A percentile compares a stretch with the other conserved stretches of the same genome.
phyloP scores from a whole-genome alignment of 495 filamentous ascomycete genomes.

The Penicillium lagena region DNA sequence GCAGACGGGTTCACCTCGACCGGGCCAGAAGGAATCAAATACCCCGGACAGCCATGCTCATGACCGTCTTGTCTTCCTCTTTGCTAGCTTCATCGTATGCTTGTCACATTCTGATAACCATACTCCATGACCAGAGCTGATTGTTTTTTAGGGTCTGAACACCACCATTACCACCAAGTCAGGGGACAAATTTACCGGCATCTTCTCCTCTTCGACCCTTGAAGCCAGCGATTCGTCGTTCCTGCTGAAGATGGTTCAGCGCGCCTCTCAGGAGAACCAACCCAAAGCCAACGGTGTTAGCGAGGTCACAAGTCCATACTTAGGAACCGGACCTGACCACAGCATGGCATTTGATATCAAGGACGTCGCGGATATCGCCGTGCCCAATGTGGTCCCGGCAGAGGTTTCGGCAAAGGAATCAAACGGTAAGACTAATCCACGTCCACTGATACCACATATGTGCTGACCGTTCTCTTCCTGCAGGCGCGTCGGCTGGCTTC shows the following conservation, averaged over 20 bases:
- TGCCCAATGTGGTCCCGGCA: constrained; percentile 47
- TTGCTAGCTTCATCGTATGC: constrained; percentile 60
- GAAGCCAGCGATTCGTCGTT: constrained; percentile 56
- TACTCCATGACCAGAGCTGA: constrained; percentile 4
- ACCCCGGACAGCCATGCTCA: constrained; percentile 58
- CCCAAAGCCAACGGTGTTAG: constrained; percentile 50
- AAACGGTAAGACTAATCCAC: constrained; percentile 55
- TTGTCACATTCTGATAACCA: constrained; percentile 1
- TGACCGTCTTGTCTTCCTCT: constrained; percentile 57
- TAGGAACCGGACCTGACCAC: constrained; percentile 58
- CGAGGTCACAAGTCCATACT: constrained; percentile 44
- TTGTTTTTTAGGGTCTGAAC: constrained; percentile 53
- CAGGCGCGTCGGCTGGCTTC: constrained; percentile 55
- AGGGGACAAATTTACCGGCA: constrained; percentile 68
- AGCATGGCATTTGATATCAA: constrained; percentile 74
- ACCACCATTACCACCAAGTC: constrained; percentile 61
- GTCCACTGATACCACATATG: not conserved
- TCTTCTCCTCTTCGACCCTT: constrained; percentile 55
- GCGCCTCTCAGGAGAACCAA: constrained; percentile 42
- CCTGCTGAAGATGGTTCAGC: constrained; percentile 77
- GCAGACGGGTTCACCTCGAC: constrained; percentile 34
- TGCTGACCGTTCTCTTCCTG: constrained; percentile 4
- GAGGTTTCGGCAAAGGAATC: constrained; percentile 47
- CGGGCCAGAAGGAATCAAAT: constrained; percentile 43
- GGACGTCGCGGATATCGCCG: constrained; percentile 63